phyloP scores from a whole-genome alignment of 176 grass and related monocot species.

The Triticum dicoccoides region DNA sequence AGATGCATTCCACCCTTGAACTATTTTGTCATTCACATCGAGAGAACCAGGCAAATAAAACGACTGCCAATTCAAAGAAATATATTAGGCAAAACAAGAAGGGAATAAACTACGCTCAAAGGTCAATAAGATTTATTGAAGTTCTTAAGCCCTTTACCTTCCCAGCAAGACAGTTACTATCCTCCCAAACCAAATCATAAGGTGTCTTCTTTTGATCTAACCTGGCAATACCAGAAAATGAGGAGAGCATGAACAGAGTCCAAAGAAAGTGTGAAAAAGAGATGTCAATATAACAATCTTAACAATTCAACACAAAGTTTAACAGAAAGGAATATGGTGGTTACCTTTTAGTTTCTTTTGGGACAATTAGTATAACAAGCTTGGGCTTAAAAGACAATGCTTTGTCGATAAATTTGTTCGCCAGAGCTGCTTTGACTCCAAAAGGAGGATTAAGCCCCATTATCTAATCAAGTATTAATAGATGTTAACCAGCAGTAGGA shows the following conservation, averaged over 20 bases:
- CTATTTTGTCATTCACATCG: constrained; percentile 60
- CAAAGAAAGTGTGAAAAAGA: not conserved
- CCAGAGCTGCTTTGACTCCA: constrained; percentile 85
- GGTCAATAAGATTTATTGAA: not conserved
- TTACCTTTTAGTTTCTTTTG: constrained; percentile 90
- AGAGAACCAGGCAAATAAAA: constrained; percentile 98
- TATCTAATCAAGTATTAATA: constrained; percentile 58
- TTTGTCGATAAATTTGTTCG: constrained; percentile 97
- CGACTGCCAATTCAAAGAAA: constrained; percentile 45
- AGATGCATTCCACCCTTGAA: constrained; percentile 87
- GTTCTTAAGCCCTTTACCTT: constrained; percentile 53
- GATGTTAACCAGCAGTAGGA: constrained; percentile 8
- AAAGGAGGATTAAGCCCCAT: constrained; percentile 99
- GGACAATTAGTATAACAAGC: constrained; percentile 93
- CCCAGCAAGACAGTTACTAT: constrained; percentile 61
- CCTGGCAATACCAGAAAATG: constrained; percentile 33
- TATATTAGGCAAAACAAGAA: not conserved
- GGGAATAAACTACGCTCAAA: not conserved
- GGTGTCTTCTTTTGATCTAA: constrained; percentile 60
- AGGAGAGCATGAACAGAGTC: not conserved
- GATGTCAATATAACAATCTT: not conserved
- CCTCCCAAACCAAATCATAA: constrained; percentile 94
- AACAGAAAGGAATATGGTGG: not conserved
- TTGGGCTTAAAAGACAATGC: constrained; percentile 81
- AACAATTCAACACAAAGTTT: constrained; percentile 17